Conservation (phyloP, 768 basidiomycete genomes). For the Leccinellum luteum region DNA sequence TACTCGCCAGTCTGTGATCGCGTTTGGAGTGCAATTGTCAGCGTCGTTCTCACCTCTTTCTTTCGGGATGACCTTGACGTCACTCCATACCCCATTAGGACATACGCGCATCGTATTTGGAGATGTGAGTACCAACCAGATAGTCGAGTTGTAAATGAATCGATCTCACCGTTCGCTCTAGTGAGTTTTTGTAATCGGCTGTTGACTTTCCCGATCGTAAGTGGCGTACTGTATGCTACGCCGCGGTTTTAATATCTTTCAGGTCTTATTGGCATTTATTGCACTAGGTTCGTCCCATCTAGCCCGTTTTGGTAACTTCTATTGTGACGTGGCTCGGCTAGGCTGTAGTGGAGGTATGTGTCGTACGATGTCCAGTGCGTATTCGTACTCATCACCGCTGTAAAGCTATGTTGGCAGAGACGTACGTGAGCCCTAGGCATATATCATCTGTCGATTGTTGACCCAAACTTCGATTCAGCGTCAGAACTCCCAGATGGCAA, state of each 20-base stretch:
- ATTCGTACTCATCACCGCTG: constrained; percentile 1
- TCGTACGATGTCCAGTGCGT: background rate
- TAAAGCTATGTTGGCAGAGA: constrained; percentile 33
- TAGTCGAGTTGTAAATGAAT: background rate
- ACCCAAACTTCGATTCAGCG: constrained; percentile 9
- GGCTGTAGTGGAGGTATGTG: constrained; percentile 30
- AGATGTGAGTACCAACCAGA: constrained; percentile 25
- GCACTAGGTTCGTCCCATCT: constrained; percentile 23
- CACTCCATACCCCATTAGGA: constrained; percentile 18
- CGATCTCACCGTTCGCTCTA: constrained; percentile 6
- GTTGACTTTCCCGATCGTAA: constrained; percentile 34
- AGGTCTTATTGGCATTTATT: constrained; percentile 29
- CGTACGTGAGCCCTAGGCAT: constrained; percentile 16
- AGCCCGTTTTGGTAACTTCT: background rate
- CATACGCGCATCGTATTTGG: constrained; percentile 39
- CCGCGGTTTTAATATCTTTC: background rate
- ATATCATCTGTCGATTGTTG: background rate
- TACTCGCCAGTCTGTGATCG: constrained; percentile 29
- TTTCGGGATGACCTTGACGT: background rate
- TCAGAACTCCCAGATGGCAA: constrained; percentile 33
- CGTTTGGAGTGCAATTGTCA: constrained; percentile 36
- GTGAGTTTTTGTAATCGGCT: constrained; percentile 32
- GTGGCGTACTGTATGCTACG: constrained; percentile 3
- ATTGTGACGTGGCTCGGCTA: constrained; percentile 1
- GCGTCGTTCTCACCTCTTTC: constrained; percentile 2